Base-by-base conservation (phyloP, 441 rosid species). In the Pelargonium myrrhifolium region DNA sequence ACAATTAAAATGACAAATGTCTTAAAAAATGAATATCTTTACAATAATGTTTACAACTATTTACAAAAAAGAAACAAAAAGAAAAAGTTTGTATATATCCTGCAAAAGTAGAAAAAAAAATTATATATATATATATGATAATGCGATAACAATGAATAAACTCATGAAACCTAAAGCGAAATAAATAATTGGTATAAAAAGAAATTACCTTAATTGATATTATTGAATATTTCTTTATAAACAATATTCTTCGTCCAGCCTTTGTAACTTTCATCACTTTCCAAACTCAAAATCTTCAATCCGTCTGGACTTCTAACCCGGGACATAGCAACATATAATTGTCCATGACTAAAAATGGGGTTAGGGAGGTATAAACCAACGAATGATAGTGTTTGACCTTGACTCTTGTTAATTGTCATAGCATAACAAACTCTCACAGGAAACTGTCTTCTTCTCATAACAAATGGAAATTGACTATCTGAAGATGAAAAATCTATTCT, bases 371-470 rank as follows among this genome's bases (percentile, higher is more conserved):
- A 72, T 1, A 72, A 1, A 3, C 71, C 53, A 9, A 72, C 67
- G 0, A 11, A 1, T 0, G 20, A 10, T 1, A 67, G 26, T 0
- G 71, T 55, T 66, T 74, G 64, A 1, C 70, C 42, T 59, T 65
- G 70, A 7, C 70, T 74, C 11, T 74, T 69, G 7, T 74, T 69
- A 6, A 74, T 69, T 0, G 63, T 65, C 73, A 65, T 72, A 0
- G 64, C 62, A 40, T 10, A 72, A 8, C 42, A 49, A 9, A 63
- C 2, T 7, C 14, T 12, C 11, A 70, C 5, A 20, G 74, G 77
- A 22, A 70, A 70, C 24, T 66, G 71, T 9, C 65, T 74, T 2
- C 65, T 7, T 4, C 53, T 67, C 0, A 72, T 9, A 10, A 35
- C 14, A 9, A 67, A 72, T 20, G 71, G 64, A n/a, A 37, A 62